Evolutionary conservation across 768 basidiomycete genomes (phyloP).

Genomic region (Russula sp.): DNA sequence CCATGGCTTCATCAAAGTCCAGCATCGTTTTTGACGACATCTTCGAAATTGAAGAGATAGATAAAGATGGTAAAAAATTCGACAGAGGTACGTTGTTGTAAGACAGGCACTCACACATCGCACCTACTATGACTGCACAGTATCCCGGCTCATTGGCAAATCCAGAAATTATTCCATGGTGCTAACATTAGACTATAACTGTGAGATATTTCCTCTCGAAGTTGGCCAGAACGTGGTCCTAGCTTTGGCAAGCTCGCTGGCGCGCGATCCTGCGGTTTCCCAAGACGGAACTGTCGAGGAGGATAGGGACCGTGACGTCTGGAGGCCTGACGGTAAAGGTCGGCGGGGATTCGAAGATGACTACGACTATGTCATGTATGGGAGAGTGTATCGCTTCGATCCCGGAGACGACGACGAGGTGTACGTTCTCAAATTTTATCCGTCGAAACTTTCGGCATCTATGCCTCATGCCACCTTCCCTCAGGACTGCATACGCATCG

Average conservation of each 20-base stretch:
- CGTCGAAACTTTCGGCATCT: slow-evolving; percentile 21
- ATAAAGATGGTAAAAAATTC: slow-evolving; percentile 95
- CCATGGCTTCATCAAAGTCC: slow-evolving; percentile 42
- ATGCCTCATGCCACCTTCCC: slow-evolving; percentile 12
- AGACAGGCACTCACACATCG: slow-evolving; percentile 1
- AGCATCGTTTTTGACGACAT: slow-evolving; percentile 92
- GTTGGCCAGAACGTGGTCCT: slow-evolving; percentile 73
- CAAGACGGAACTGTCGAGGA: slow-evolving; percentile 55
- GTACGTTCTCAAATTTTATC: slow-evolving; percentile 47
- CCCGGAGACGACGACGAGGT: slow-evolving; percentile 79
- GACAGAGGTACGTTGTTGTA: slow-evolving; percentile 76
- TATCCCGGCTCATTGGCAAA: slow-evolving; percentile 85
- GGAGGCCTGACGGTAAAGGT: slow-evolving; percentile 84
- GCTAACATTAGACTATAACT: slow-evolving; percentile 90
- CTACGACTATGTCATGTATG: slow-evolving; percentile 99
- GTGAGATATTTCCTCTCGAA: slow-evolving; percentile 79
- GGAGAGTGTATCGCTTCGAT: slow-evolving; percentile 98
- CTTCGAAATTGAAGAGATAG: slow-evolving; percentile 79
- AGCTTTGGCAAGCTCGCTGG: slow-evolving; percentile 79
- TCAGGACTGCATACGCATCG: slow-evolving; percentile 91
- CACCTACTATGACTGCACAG: slow-evolving; percentile 42
- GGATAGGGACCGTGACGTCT: slow-evolving; percentile 74
- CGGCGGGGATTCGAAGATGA: slow-evolving; percentile 85
- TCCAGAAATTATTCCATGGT: slow-evolving; percentile 93
- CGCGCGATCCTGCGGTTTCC: slow-evolving; percentile 50